Base-by-base conservation (phyloP, 2,329 filamentous ascomycete species). In the Xylariaceae sp. region DNA sequence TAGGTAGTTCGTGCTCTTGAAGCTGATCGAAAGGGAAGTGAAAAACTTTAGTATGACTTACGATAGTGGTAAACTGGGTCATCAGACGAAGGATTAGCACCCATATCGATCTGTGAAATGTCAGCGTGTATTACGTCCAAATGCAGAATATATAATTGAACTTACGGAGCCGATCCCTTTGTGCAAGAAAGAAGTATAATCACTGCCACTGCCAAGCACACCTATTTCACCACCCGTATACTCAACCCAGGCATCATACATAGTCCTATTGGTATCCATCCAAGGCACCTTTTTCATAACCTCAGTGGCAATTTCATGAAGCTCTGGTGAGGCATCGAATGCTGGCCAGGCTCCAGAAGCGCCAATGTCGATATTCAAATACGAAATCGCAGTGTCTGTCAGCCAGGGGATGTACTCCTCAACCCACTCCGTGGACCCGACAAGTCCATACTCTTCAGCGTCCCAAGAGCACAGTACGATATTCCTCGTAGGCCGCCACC, bases 351-450 rank as follows among this genome's bases (percentile, higher is more conserved):
- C 79, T 0, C 90, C 89, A 1, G 72, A 69, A 1, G 74, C 68
- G 3, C 82, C 89, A 6, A 91, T 84, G 65, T 94, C 91, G 23
- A 94, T 84, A 64, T 95, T 95, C 47, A 95, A 74, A 62, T 95
- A 95, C 0, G 88, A 83, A 44, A 95, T 81, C 6, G 87, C 84
- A 0, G 85, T 83, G 13, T 83, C 79, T 0, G 79, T 82, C 1
- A 95, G 80, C 89, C 89, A 94, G 0, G 87, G 84, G 1, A 91
- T 70, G 55, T 90, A 86, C 53, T 95, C 90, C 66, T 95, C 90
- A 0, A 95, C 89, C 88, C 89, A 95, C 66, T 95, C 91, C 0
- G 89, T 92, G 3, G 86, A 91, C 1, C 91, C 91, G 6, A 95
- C 71, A 1, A 94, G 75, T 0, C 88, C 89, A 63, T 93, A 93